Evolutionary conservation across 2,329 filamentous ascomycete genomes (phyloP), one percentile per base, ranked within the genome.

Genomic region (Didymella pinodella): DNA sequence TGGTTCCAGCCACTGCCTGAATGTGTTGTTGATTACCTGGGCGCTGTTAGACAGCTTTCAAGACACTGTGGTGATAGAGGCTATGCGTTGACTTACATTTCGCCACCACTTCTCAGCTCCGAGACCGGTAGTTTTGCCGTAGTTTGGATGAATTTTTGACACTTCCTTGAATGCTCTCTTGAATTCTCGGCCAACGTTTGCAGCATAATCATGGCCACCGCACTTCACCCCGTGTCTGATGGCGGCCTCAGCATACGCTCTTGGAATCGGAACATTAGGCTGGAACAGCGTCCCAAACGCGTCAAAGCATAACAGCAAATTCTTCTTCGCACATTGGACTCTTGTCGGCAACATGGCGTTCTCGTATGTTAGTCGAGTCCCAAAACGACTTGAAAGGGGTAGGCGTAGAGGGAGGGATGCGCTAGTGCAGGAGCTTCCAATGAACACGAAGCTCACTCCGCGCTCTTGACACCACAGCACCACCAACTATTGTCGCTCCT

Each of bases 281-380:
- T 73, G 76, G 73, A 87, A 88, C 2, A 90, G 77, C 0, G 87
- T 90, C n/a, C 84, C 86, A 64, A 88, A 89, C 4, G 86, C 87
- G 70, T 90, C 87, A 52, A 89, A 85, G 59, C 85, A 86, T 1
- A 89, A 72, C 0, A 89, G 74, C 2, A 89, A 78, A 59, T 85
- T 84, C 51, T 65, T 74, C 52, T 66, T 72, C 28, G 54, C 40
- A 40, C n/a, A 44, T 18, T 26, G 57, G 10, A 38, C 57, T 48
- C 48, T 32, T 50, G 56, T 54, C 28, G 56, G 51, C 41, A 54
- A 51, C 56, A 59, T 59, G 45, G 47, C 46, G 40, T 20, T 40
- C 8, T 57, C 41, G 45, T 46, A 57, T n/a, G 16, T n/a, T 59
- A 53, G 48, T 45, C 46, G 53, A 40, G 52, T 44, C 56, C 55